Evolutionary conservation across 768 basidiomycete species (phyloP).

Genomic region (Boletus reticulatus): DNA sequence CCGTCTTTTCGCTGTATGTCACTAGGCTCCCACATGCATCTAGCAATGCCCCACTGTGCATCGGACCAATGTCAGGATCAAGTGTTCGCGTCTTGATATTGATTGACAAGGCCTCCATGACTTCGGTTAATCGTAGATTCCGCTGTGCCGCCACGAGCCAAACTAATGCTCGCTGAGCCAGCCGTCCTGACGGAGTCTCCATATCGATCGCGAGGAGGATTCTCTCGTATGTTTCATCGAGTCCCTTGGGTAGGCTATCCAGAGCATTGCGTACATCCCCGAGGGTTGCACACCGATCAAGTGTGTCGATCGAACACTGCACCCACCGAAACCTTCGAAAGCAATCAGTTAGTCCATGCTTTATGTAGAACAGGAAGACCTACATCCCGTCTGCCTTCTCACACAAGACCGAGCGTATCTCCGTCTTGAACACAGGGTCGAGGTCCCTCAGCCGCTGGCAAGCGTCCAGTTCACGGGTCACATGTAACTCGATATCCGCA

Average conservation of each 20-base stretch:
- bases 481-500: not conserved
- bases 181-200: not conserved
- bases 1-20: slow-evolving; percentile 1
- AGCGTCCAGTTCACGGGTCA: not conserved
- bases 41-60: slow-evolving; percentile 1
- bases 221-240: slow-evolving; percentile 18
- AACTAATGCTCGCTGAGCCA: not conserved
- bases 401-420: not conserved
- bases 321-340: slow-evolving; percentile 19
- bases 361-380: not conserved
- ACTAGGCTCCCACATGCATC: slow-evolving; percentile 7
- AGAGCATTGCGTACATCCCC: slow-evolving; percentile 4
- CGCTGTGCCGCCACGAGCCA: slow-evolving; percentile 15
- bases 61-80: not conserved
- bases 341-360: no score
- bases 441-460: not conserved
- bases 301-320: slow-evolving; percentile 14
- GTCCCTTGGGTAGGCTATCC: slow-evolving; percentile 8
- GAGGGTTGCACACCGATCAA: slow-evolving; percentile 1
- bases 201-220: slow-evolving; percentile 9
- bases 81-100: not conserved
- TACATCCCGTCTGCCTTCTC: slow-evolving; percentile 12
- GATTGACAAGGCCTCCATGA: not conserved
- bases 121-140: not conserved
- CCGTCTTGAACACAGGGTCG: not conserved